phyloP scores from a whole-genome alignment of 768 basidiomycete species.

The Chalciporus sphaerocephalus region DNA sequence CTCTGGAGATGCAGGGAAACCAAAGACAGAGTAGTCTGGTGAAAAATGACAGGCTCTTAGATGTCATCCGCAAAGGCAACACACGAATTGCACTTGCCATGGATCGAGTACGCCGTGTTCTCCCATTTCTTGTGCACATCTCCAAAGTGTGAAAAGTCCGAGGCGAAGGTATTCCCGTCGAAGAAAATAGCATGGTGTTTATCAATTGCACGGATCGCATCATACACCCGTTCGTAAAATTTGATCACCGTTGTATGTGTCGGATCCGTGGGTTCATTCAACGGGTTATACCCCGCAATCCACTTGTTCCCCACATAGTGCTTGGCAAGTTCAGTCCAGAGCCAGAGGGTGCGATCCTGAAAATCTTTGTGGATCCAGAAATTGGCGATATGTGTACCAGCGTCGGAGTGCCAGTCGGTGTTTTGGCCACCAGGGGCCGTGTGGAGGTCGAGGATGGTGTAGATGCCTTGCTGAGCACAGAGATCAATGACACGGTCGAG shows the following conservation, averaged over 20 bases:
- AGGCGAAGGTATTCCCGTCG: constrained; percentile 82
- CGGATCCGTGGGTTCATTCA: constrained; percentile 78
- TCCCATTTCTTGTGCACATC: constrained; percentile 58
- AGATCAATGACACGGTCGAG: constrained; percentile 76
- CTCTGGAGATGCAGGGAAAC: constrained; percentile 61
- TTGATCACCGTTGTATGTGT: constrained; percentile 57
- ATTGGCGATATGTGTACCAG: constrained; percentile 63
- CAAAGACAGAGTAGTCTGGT: constrained; percentile 42
- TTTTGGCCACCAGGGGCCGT: constrained; percentile 73
- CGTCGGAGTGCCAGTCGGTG: constrained; percentile 77
- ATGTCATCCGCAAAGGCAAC: not conserved
- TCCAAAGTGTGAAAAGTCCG: constrained; percentile 70
- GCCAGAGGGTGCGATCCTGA: constrained; percentile 72
- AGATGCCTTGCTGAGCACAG: constrained; percentile 72
- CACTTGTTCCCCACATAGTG: constrained; percentile 76
- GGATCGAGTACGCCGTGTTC: constrained; percentile 74
- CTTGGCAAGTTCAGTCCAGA: constrained; percentile 72
- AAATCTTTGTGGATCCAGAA: constrained; percentile 85
- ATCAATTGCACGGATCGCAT: constrained; percentile 68
- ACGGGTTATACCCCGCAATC: constrained; percentile 83
- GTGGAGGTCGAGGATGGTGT: constrained; percentile 78
- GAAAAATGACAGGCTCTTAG: not conserved
- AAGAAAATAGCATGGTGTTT: constrained; percentile 70
- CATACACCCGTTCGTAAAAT: constrained; percentile 67
- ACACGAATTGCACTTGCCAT: constrained; percentile 41